These are phyloP conservation scores for Curvularia hawaiiensis DNA, from an alignment of 2,329 filamentous ascomycete species.

Conservation along the genomic window DNA sequence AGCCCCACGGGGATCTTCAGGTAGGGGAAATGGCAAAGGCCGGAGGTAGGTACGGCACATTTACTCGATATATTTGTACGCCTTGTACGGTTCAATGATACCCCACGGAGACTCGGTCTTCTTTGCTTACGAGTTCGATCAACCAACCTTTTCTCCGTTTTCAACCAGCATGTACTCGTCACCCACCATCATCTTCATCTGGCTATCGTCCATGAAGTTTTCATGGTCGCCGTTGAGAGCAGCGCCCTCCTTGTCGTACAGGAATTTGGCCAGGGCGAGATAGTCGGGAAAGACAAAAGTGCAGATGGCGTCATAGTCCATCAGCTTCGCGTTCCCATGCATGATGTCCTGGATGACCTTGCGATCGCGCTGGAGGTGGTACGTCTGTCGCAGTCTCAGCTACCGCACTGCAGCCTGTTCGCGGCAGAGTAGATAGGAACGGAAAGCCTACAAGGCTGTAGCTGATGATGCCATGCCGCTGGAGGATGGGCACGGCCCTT, in stretches of 20 bases:
- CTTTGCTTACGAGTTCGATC: slow-evolving; percentile 2
- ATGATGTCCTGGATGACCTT: slow-evolving; percentile 53
- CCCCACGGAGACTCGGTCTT: slow-evolving; percentile 19
- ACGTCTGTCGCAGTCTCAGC: slow-evolving; percentile 44
- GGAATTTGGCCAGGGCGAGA: slow-evolving; percentile 52
- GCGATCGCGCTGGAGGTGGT: slow-evolving; percentile 52
- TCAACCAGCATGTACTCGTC: slow-evolving; percentile 52
- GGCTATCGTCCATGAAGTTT: slow-evolving; percentile 48
- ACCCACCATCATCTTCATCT: slow-evolving; percentile 54
- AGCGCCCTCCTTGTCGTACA: slow-evolving; percentile 54
- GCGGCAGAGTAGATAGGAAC: not conserved
- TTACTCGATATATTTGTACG: slow-evolving; percentile 8
- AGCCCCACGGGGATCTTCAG: slow-evolving; percentile 30
- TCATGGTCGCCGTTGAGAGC: slow-evolving; percentile 45
- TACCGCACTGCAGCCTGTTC: not conserved
- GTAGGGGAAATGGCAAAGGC: slow-evolving; percentile 31
- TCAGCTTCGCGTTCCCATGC: slow-evolving; percentile 51
- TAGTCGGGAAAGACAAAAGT: slow-evolving; percentile 56
- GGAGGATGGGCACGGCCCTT: slow-evolving; percentile 51
- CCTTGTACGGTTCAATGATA: slow-evolving; percentile 21
- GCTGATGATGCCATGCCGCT: slow-evolving; percentile 51
- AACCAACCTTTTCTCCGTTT: slow-evolving; percentile 19
- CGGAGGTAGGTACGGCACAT: slow-evolving; percentile 23
- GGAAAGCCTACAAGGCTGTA: slow-evolving; percentile 50
- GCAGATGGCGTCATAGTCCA: slow-evolving; percentile 56